These are phyloP conservation scores for Mycena polygramma DNA, from an alignment of 768 basidiomycete genomes.

Conservation along the genomic window DNA sequence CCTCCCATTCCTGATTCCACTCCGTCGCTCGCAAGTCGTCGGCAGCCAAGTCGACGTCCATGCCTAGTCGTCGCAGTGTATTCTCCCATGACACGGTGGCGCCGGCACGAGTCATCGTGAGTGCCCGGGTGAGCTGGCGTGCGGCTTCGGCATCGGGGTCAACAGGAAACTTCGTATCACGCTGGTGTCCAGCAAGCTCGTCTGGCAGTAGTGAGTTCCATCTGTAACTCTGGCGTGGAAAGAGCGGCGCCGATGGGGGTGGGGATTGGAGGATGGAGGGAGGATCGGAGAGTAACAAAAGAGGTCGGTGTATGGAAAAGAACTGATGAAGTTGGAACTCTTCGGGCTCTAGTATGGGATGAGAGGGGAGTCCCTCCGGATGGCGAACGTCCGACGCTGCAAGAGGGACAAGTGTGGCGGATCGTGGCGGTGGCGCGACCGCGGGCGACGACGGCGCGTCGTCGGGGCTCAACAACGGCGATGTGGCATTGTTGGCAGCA, in stretches of 20 bases:
- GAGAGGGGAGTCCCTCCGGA: slow-evolving; percentile 46
- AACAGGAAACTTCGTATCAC: slow-evolving; percentile 64
- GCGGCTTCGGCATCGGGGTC: slow-evolving; percentile 87
- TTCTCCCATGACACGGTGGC: slow-evolving; percentile 77
- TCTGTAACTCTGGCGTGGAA: slow-evolving; percentile 39
- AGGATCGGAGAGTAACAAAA: slow-evolving; percentile 77
- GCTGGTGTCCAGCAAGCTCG: slow-evolving; percentile 32
- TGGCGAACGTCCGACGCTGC: slow-evolving; percentile 29
- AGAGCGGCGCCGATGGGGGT: slow-evolving; percentile 47
- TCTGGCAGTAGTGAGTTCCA: slow-evolving; percentile 42
- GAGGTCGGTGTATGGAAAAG: slow-evolving; percentile 85
- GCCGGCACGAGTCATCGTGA: slow-evolving; percentile 77
- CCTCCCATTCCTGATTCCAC: slow-evolving; percentile 71
- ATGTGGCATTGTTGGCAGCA: slow-evolving; percentile 14
- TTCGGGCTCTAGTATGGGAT: slow-evolving; percentile 71
- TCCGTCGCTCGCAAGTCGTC: slow-evolving; percentile 62
- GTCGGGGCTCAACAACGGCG: slow-evolving; percentile 16
- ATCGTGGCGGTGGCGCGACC: slow-evolving; percentile 37
- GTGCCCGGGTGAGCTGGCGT: slow-evolving; percentile 79
- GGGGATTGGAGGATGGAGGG: slow-evolving; percentile 60
- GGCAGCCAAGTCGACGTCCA: slow-evolving; percentile 65
- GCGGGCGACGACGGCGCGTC: slow-evolving; percentile 17
- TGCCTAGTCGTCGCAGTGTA: slow-evolving; percentile 73
- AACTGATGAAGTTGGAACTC: slow-evolving; percentile 88
- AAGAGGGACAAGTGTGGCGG: slow-evolving; percentile 28